Conservation (phyloP, 805 yeast species). For the Clavispora fructus region DNA sequence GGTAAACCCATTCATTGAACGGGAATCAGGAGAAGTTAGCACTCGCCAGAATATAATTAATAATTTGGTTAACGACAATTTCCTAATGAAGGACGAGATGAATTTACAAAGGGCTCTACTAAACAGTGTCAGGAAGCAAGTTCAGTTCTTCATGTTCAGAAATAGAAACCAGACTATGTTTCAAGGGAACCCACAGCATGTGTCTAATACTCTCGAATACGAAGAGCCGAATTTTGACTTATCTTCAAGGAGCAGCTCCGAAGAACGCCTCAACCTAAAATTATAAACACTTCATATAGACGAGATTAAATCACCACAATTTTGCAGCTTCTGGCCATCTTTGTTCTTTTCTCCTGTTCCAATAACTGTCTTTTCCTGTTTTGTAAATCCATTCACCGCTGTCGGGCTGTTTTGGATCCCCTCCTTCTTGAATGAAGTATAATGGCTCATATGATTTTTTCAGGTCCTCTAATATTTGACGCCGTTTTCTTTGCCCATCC, state of each 20-base stretch:
- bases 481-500: slow-evolving; percentile 71
- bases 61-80: slow-evolving; percentile 31
- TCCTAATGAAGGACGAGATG: slow-evolving; percentile 43
- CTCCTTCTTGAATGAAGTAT: slow-evolving; percentile 53
- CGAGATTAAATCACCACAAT: slow-evolving; percentile 45
- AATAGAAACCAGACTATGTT: slow-evolving; percentile 15
- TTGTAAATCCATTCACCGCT: slow-evolving; percentile 50
- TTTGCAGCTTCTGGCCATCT: slow-evolving; percentile 56
- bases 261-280: slow-evolving; percentile 7
- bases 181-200: neutral
- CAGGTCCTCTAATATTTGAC: slow-evolving; percentile 50
- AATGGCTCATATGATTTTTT: slow-evolving; percentile 48
- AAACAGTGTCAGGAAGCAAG: slow-evolving; percentile 45
- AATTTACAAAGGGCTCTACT: slow-evolving; percentile 40
- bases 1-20: slow-evolving; percentile 28
- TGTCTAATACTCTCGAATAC: neutral
- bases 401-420: slow-evolving; percentile 25
- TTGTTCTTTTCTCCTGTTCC: slow-evolving; percentile 66
- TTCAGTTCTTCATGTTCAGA: slow-evolving; percentile 43
- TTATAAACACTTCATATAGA: neutral
- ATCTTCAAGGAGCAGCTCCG: slow-evolving; percentile 3
- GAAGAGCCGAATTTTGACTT: neutral
- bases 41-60: slow-evolving; percentile 24
- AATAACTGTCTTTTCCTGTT: slow-evolving; percentile 60
- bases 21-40: slow-evolving; percentile 15